phyloP scores from a whole-genome alignment of 164 flowering plant species.

The Berberis thunbergii region DNA sequence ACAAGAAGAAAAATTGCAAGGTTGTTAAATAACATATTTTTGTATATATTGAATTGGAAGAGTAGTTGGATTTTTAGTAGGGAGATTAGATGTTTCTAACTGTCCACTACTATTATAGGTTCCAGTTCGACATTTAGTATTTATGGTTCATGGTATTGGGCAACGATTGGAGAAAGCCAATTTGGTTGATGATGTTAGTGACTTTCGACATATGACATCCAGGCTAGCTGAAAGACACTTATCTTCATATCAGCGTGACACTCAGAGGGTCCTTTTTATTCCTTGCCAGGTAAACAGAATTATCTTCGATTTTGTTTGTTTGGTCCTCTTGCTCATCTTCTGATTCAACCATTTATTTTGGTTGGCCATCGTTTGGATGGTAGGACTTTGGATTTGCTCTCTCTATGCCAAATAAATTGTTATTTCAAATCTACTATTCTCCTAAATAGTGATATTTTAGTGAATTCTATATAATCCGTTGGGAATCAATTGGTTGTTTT shows the following conservation, averaged over 20 bases:
- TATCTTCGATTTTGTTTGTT: background rate
- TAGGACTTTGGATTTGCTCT: too few species aligned
- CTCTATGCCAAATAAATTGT: too few species aligned
- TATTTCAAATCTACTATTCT: too few species aligned
- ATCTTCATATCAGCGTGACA: conserved; percentile 63
- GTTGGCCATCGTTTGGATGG: too few species aligned
- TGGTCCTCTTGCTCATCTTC: background rate
- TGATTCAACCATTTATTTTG: too few species aligned
- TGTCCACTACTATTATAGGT: conserved; percentile 37
- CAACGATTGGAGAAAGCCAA: conserved; percentile 97
- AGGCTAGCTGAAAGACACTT: conserved; percentile 77
- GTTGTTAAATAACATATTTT: too few species aligned
- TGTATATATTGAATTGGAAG: too few species aligned
- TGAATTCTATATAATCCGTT: too few species aligned
- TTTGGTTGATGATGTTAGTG: conserved; percentile 90
- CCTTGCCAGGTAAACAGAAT: conserved; percentile 74
- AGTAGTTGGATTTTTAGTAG: too few species aligned
- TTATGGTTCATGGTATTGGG: conserved; percentile 99
- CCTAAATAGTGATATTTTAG: too few species aligned
- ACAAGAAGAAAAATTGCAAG: too few species aligned
- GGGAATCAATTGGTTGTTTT: too few species aligned
- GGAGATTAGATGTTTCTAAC: background rate
- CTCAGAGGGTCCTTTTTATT: conserved; percentile 87
- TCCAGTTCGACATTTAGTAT: conserved; percentile 90
- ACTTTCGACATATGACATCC: conserved; percentile 76